Percentiles rank a stretch among this genome's conserved stretches.
Evolutionary conservation across 495 filamentous ascomycete species (phyloP).

Genomic region (Annulohypoxylon moriforme): DNA sequence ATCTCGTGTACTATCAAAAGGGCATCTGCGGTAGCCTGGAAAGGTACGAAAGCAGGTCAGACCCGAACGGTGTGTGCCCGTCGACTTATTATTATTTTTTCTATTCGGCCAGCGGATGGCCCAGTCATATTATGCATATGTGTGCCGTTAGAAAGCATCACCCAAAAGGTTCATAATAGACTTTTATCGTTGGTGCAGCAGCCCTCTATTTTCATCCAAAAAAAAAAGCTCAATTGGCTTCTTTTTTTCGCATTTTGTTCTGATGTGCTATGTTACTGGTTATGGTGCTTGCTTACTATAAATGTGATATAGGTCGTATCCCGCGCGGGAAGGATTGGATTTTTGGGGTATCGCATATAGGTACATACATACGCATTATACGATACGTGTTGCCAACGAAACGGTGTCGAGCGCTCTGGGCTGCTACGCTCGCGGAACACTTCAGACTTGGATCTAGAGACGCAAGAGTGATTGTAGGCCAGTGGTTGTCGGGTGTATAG

Average conservation of each 20-base stretch:
- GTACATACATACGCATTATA: background rate
- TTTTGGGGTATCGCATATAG: background rate
- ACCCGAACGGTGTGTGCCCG: constrained; percentile 9
- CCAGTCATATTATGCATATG: constrained; percentile 18
- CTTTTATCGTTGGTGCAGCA: constrained; percentile 29
- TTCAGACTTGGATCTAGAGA: background rate
- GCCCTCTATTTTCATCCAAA: background rate
- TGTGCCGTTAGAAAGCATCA: constrained; percentile 28
- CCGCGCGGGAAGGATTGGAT: too few relatives aligned
- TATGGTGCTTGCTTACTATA: constrained; percentile 4
- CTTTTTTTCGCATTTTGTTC: background rate
- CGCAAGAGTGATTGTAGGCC: background rate
- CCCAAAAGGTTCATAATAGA: constrained; percentile 29
- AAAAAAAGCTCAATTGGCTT: constrained; percentile 7
- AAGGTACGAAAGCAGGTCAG: constrained; percentile 3
- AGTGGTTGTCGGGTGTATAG: background rate
- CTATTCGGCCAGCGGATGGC: background rate
- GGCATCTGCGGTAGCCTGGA: constrained; percentile 18
- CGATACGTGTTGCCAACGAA: constrained; percentile 2
- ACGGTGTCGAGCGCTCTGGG: background rate
- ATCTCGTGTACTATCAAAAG: constrained; percentile 34
- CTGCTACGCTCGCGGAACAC: background rate
- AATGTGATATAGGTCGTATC: constrained; percentile 1
- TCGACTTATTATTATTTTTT: constrained; percentile 4
- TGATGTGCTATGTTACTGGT: background rate